phyloP scores from a whole-genome alignment of 2,329 filamentous ascomycete genomes.

The Aspergillus unguis region DNA sequence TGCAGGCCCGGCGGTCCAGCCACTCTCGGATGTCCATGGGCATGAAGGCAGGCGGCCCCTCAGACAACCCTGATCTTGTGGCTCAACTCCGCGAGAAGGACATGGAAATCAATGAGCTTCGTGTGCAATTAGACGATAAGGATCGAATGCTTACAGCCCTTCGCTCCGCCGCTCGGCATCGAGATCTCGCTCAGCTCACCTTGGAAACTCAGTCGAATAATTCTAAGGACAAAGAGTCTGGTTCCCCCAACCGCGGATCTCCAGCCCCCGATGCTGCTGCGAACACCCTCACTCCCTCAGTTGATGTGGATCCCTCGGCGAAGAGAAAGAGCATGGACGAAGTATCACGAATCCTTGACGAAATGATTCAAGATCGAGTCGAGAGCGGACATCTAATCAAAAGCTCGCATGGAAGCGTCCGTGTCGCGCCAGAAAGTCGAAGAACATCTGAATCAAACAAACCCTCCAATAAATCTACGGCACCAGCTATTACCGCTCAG shows the following conservation, averaged over 20 bases:
- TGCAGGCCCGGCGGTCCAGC: slow-evolving; percentile 86
- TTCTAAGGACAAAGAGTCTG: slow-evolving; percentile 23
- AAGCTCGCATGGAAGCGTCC: slow-evolving; percentile 64
- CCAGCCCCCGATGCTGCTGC: slow-evolving; percentile 24
- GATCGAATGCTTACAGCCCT: slow-evolving; percentile 89
- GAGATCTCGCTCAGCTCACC: slow-evolving; percentile 70
- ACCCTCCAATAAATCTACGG: slow-evolving; percentile 25
- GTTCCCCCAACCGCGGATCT: slow-evolving; percentile 28
- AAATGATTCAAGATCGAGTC: slow-evolving; percentile 90
- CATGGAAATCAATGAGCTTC: slow-evolving; percentile 85
- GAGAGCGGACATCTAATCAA: slow-evolving; percentile 71
- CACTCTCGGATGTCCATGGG: slow-evolving; percentile 81
- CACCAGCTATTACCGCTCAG: slow-evolving; percentile 2
- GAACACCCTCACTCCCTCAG: slow-evolving; percentile 31
- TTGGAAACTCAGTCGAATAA: slow-evolving; percentile 35
- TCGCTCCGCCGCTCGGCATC: slow-evolving; percentile 77
- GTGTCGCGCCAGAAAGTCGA: slow-evolving; percentile 49
- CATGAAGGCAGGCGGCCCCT: slow-evolving; percentile 62
- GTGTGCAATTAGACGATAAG: slow-evolving; percentile 86
- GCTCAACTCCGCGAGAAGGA: slow-evolving; percentile 81
- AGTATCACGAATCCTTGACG: slow-evolving; percentile 88
- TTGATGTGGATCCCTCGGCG: slow-evolving; percentile 33
- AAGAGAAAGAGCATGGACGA: slow-evolving; percentile 75
- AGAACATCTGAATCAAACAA: slow-evolving; percentile 29
- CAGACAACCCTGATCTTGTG: slow-evolving; percentile 73